Base-by-base conservation (phyloP, 371 early-diverging fungal genomes). In the Umbelopsis sp. region DNA sequence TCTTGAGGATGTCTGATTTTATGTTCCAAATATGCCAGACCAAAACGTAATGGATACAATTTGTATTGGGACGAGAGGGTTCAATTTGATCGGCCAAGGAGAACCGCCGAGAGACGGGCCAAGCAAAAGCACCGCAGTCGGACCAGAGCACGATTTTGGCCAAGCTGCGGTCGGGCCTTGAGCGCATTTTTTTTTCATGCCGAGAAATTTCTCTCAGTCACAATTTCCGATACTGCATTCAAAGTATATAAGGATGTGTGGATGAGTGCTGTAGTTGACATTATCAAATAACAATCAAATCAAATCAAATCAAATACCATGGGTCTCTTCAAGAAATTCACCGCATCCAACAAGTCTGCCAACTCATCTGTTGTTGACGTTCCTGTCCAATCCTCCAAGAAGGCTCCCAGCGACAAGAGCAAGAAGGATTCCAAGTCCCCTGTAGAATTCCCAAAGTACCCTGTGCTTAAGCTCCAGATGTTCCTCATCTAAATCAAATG, bases 321-420 rank as follows among this genome's bases (percentile, higher is more conserved):
- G 57, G 57, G 57, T 57, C 57, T 57, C 57, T 57, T 57, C 57
- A 57, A 57, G 57, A 37, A 35, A 1, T n/a, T 57, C 57, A 32
- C 57, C 29, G 37, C 16, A 9, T 57, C 57, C 16, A 57, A 29
- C 35, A 57, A 57, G 37, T 57, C 57, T 57, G 57, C 57, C 35
- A 57, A 35, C 57, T 25, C 29, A 29, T 57, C 57, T 6, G 57
- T 57, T n/a, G 57, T 57, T 57, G 57, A 57, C 12, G 57, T 57
- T 35, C 57, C 57, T 57, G 29, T 35, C 57, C 29, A 57, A 35
- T 11, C 18, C 10, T 7, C 12, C 57, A 32, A 57, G 29, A 57
- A 32, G 18, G 11, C 57, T 12, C 7, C 57, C 14, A 25, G 25
- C 14, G 7, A 9, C 35, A 57, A 57, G 37, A 11, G 11, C 22